A percentile compares a stretch with the other conserved stretches of the same genome.
Conservation (phyloP, 1,284 basidiomycete genomes). For the Puccinia triticina region DNA sequence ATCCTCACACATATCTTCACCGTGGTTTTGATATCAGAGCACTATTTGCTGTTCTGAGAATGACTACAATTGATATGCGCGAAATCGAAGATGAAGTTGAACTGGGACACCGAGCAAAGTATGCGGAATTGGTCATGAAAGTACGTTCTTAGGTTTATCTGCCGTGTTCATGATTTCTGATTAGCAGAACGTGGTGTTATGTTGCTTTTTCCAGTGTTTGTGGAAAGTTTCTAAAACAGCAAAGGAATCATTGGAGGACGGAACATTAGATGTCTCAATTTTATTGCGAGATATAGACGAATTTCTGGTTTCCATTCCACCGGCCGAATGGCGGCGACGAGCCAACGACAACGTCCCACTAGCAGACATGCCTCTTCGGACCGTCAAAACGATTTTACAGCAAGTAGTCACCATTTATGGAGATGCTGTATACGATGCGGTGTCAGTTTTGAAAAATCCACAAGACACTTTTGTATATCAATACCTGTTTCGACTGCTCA, state of each 20-base stretch:
- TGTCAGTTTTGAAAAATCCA: conserved; percentile 58
- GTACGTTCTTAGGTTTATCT: conserved; percentile 50
- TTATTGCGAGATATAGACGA: conserved; percentile 92
- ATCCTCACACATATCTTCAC: conserved; percentile 10
- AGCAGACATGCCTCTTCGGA: conserved; percentile 94
- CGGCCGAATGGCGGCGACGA: conserved; percentile 90
- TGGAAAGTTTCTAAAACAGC: conserved; percentile 97
- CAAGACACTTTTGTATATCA: conserved; percentile 61
- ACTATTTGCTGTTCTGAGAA: conserved; percentile 80
- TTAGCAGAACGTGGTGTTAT: background rate
- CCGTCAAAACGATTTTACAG: conserved; percentile 96
- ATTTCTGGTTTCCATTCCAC: conserved; percentile 88
- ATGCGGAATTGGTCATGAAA: conserved; percentile 93
- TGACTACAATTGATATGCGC: conserved; percentile 85
- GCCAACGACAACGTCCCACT: conserved; percentile 87
- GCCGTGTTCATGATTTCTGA: conserved; percentile 27
- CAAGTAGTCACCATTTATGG: conserved; percentile 72
- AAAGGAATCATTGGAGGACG: conserved; percentile 82
- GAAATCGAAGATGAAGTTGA: conserved; percentile 59
- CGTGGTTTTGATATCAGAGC: conserved; percentile 60
- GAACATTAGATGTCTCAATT: conserved; percentile 79
- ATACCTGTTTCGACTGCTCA: conserved; percentile 70
- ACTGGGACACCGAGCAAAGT: conserved; percentile 67
- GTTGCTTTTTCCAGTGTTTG: conserved; percentile 68
- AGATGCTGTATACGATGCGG: conserved; percentile 62